Evolutionary conservation across 257 asterid genomes (phyloP).

Genomic region (Solanum megistacrolobum): DNA sequence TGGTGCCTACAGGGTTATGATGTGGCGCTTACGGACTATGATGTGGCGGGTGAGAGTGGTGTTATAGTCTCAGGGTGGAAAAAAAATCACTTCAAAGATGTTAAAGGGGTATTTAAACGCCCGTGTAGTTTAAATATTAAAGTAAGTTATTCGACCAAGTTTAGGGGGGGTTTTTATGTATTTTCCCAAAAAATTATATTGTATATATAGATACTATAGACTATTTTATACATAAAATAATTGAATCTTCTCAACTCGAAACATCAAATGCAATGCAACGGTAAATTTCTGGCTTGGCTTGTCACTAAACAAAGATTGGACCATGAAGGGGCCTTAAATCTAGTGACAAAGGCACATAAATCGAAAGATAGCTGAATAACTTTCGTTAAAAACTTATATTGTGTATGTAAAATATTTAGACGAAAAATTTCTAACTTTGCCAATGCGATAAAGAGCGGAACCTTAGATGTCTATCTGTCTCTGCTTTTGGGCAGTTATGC

Average conservation of each 20-base stretch:
- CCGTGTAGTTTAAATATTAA: too few relatives aligned
- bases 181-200: not conserved
- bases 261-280: not conserved
- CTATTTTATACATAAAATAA: not conserved
- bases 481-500: not conserved
- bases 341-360: not conserved
- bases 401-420: not conserved
- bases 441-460: not conserved
- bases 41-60: too few relatives aligned
- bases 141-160: too few relatives aligned
- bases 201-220: not conserved
- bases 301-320: not conserved
- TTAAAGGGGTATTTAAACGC: too few relatives aligned
- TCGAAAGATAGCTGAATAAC: not conserved
- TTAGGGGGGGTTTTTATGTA: accelerated
- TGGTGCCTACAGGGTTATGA: too few relatives aligned
- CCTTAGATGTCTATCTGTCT: not conserved
- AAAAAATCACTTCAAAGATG: too few relatives aligned
- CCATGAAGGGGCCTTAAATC: not conserved
- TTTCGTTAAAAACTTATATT: not conserved
- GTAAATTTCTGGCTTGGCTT: not conserved
- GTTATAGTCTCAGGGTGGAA: too few relatives aligned
- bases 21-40: too few relatives aligned
- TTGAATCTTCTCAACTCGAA: not conserved
- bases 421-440: not conserved